Evolutionary conservation across 2,329 filamentous ascomycete species (phyloP).

Genomic region (Graphilbum sp.): DNA sequence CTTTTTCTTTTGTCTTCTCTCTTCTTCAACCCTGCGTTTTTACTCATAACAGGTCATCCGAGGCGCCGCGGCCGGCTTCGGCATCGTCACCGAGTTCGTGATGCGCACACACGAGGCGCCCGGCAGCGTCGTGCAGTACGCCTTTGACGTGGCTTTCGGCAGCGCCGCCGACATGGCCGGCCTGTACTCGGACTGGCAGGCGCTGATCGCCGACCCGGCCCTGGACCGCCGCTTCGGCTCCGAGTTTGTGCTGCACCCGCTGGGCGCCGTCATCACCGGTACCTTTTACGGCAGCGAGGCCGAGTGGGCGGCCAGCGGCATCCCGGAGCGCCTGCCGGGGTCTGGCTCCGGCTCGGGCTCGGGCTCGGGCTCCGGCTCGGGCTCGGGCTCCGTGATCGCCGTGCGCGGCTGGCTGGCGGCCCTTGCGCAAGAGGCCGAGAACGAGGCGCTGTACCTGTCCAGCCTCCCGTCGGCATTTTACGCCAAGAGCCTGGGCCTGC

Average conservation of each 20-base stretch:
- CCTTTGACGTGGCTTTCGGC: constrained; percentile 34
- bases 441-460: constrained; percentile 28
- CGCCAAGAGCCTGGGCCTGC: constrained; percentile 40
- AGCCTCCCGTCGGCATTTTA: constrained; percentile 35
- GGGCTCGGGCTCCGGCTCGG: too few species aligned
- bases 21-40: not conserved
- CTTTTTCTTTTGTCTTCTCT: not conserved
- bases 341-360: too few species aligned
- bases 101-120: constrained; percentile 40
- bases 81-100: constrained; percentile 35
- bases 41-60: constrained; percentile 15
- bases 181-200: constrained; percentile 41
- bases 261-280: constrained; percentile 39
- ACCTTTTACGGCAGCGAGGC: constrained; percentile 43
- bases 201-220: constrained; percentile 32
- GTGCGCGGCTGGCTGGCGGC: constrained; percentile 47
- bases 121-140: constrained; percentile 38
- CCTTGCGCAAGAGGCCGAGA: constrained; percentile 34
- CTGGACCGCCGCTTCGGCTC: constrained; percentile 43
- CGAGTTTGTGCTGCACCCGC: constrained; percentile 35
- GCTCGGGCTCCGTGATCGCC: too few species aligned
- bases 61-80: constrained; percentile 25
- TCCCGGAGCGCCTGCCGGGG: constrained; percentile 27
- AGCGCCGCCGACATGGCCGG: constrained; percentile 28
- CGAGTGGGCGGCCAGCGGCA: constrained; percentile 36